Evolutionary conservation across 169 alveolate species (phyloP), one percentile per base, ranked within the genome.

Genomic region (Plasmodium gaboni): DNA sequence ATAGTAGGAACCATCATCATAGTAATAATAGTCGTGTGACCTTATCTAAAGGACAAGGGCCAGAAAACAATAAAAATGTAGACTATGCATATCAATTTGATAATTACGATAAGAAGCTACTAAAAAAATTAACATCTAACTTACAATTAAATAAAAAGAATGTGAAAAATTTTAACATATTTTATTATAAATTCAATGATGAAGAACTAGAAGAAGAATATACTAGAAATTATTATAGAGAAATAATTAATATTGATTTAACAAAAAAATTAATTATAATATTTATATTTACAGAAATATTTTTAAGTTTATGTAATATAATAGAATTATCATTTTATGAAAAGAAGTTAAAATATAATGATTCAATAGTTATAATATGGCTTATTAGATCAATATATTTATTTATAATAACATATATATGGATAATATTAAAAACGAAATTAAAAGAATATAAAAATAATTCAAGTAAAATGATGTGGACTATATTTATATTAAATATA

Each of bases 211-310:
- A 96, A 87, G 98, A 96, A 69, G 95, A 95, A 68, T 96, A 96
- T 88, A 80, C 97, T 59, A 44, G 89, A 19, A 88, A 93, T 74
- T 96, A 95, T 74, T 96, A 96, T 93, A 83, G 94, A 71, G 95
- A 95, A 71, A 89, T 92, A n/a, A 74, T 96, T 13, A 95, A 96
- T 55, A 86, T 96, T 42, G 93, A 94, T 65, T 94, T 96, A 28
- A 96, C 95, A n/a, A 98, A 96, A 88, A 96, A 95, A 71, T 90
- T 97, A 19, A 87, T 96, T 68, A 95, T 95, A 57, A 95, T 96
- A 48, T 96, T 95, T 64, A 92, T 96, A 2, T 89, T 93, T 10
- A 97, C 95, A 72, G 95, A 96, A 46, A 51, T 96, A 17, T 87
- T 94, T 24, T 88, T 92, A 67, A 74, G 96, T 28, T 89, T 93